phyloP scores from a whole-genome alignment of 129 eudicot genomes.

The Mikania micrantha region DNA sequence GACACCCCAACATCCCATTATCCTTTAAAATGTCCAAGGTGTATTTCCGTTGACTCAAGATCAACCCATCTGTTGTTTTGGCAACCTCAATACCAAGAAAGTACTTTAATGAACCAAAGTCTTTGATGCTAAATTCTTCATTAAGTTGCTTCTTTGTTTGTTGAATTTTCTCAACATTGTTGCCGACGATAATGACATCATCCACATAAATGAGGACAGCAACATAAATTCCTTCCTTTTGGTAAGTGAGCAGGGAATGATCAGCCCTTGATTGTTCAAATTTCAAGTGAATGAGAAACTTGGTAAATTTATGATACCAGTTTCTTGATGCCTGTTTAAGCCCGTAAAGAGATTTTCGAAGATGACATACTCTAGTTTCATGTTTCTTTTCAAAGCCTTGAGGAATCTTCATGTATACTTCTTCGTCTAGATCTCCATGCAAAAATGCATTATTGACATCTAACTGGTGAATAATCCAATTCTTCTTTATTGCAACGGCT shows the following conservation, averaged over 20 bases:
- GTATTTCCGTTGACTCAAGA: background rate
- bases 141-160: background rate
- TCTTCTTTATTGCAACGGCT: background rate
- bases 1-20: background rate
- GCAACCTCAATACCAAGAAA: background rate
- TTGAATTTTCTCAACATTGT: too few species aligned
- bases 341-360: background rate
- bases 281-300: background rate
- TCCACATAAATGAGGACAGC: background rate
- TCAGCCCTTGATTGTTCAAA: background rate
- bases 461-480: background rate
- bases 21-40: background rate
- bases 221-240: background rate
- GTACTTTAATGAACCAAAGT: background rate
- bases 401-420: too few species aligned
- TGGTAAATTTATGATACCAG: background rate
- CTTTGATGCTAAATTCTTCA: background rate
- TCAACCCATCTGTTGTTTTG: background rate
- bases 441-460: background rate
- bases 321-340: background rate
- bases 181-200: background rate
- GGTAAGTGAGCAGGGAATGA: background rate
- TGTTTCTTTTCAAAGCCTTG: background rate
- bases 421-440: background rate
- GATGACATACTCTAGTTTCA: background rate